These are phyloP conservation scores for Starmerella scarabaei DNA, from an alignment of 805 yeast genomes.

Conservation along the genomic window DNA sequence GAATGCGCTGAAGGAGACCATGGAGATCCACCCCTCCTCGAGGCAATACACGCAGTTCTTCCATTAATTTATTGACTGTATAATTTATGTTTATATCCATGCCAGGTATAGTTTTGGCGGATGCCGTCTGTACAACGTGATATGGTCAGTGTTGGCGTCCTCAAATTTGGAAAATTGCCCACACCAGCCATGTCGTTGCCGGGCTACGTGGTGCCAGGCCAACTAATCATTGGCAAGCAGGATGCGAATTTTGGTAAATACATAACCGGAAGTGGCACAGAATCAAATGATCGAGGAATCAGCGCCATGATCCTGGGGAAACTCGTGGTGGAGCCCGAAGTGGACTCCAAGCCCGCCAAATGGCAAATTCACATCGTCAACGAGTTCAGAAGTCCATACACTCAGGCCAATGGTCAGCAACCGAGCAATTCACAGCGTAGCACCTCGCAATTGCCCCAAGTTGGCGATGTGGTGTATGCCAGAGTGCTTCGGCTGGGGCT, in stretches of 20 bases:
- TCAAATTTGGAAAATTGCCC: too few species aligned
- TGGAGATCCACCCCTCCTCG: conserved; percentile 74
- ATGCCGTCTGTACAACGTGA: too few species aligned
- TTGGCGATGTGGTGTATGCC: conserved; percentile 70
- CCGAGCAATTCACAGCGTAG: conserved; percentile 16
- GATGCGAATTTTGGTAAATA: conserved; percentile 32
- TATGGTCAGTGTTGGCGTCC: too few species aligned
- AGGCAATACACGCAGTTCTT: conserved; percentile 74
- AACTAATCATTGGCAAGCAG: conserved; percentile 46
- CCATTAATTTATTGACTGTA: conserved; percentile 27
- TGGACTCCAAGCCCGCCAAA: conserved; percentile 7
- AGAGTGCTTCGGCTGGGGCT: conserved; percentile 53
- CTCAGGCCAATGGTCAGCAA: conserved; percentile 7
- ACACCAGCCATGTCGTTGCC: conserved; percentile 32
- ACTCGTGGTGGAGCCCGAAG: conserved; percentile 28
- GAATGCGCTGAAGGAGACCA: conserved; percentile 60
- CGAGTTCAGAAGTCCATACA: conserved; percentile 20
- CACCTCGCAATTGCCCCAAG: conserved; percentile 46
- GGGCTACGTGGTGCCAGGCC: conserved; percentile 62
- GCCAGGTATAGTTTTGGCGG: too few species aligned
- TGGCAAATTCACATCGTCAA: conserved; percentile 22
- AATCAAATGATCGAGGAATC: conserved; percentile 34
- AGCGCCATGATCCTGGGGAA: conserved; percentile 54
- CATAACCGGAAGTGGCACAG: conserved; percentile 54
- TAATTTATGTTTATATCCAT: background rate